Percentiles rank a stretch among this genome's conserved stretches.
These are phyloP conservation scores for Alternaria novae-zelandiae DNA, from an alignment of 2,329 filamentous ascomycete species.

Conservation along the genomic window DNA sequence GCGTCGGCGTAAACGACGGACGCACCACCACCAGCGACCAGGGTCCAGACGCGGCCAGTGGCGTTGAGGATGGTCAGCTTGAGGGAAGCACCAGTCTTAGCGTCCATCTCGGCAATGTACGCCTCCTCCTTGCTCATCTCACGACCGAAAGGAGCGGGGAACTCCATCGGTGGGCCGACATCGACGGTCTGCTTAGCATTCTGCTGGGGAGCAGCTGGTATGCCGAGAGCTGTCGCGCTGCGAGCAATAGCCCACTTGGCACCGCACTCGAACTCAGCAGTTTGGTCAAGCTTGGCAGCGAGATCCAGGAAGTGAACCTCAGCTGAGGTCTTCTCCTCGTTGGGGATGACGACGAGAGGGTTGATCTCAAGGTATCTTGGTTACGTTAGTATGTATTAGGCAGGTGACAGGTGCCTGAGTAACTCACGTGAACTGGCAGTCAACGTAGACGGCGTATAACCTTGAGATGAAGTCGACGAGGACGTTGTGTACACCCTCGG, in stretches of 20 bases:
- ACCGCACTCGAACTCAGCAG: slow-evolving; percentile 98
- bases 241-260: slow-evolving; percentile 98
- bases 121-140: slow-evolving; percentile 99
- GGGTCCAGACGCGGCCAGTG: slow-evolving; percentile 92
- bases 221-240: slow-evolving; percentile 84
- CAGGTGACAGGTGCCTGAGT: background rate
- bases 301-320: slow-evolving; percentile 98
- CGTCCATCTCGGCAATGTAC: slow-evolving; percentile 98
- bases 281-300: slow-evolving; percentile 98
- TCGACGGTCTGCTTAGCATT: slow-evolving; percentile 88
- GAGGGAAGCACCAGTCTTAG: slow-evolving; percentile 98
- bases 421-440: slow-evolving; percentile 90
- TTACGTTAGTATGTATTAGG: slow-evolving; percentile 22
- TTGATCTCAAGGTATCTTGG: slow-evolving; percentile 94
- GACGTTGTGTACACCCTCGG: slow-evolving; percentile 94
- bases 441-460: slow-evolving; percentile 97
- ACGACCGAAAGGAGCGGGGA: slow-evolving; percentile 98
- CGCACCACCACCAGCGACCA: slow-evolving; percentile 98
- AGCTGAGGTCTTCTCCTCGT: slow-evolving; percentile 87
- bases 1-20: slow-evolving; percentile 99
- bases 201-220: slow-evolving; percentile 67
- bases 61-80: slow-evolving; percentile 97
- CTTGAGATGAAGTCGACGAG: slow-evolving; percentile 99
- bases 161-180: slow-evolving; percentile 97
- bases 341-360: slow-evolving; percentile 96